Conservation (phyloP, 352 stramenopile genomes). For the Phytophthora sojae region DNA sequence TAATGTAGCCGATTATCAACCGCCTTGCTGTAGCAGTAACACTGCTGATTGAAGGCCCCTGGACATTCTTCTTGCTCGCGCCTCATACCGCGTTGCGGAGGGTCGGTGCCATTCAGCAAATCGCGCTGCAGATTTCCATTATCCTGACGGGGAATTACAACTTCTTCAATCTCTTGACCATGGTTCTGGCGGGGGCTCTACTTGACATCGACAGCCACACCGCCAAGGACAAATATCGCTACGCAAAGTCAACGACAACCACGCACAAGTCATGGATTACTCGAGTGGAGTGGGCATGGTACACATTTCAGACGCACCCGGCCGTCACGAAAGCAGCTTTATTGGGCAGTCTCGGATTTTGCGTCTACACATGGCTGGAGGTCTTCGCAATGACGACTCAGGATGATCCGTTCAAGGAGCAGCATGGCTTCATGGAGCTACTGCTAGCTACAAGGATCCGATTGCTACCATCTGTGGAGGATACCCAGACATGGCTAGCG, state of each 20-base stretch:
- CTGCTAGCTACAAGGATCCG: constrained; percentile 35
- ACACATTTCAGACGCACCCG: constrained; percentile 33
- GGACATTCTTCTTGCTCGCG: constrained; percentile 82
- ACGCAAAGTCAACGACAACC: neutral
- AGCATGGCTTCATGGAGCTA: constrained; percentile 13
- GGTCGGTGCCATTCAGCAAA: constrained; percentile 69
- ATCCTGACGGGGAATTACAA: constrained; percentile 94
- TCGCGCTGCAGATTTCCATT: constrained; percentile 87
- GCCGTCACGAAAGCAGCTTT: constrained; percentile 5
- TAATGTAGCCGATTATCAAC: constrained; percentile 68
- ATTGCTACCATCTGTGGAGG: constrained; percentile 47
- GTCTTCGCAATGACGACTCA: constrained; percentile 32
- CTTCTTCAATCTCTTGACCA: constrained; percentile 94
- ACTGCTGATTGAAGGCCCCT: constrained; percentile 91
- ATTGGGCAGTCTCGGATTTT: constrained; percentile 26
- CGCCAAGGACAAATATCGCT: neutral
- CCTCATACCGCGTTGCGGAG: constrained; percentile 64
- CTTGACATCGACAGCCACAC: constrained; percentile 36
- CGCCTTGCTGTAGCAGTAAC: constrained; percentile 82
- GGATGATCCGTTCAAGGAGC: constrained; percentile 12
- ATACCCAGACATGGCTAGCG: constrained; percentile 53
- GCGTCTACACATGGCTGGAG: constrained; percentile 36
- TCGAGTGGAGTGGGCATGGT: constrained; percentile 34
- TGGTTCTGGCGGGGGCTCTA: constrained; percentile 46
- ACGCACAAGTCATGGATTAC: constrained; percentile 10